Base-by-base conservation (phyloP, 2,329 filamentous ascomycete genomes). In the Penicillium sp. region DNA sequence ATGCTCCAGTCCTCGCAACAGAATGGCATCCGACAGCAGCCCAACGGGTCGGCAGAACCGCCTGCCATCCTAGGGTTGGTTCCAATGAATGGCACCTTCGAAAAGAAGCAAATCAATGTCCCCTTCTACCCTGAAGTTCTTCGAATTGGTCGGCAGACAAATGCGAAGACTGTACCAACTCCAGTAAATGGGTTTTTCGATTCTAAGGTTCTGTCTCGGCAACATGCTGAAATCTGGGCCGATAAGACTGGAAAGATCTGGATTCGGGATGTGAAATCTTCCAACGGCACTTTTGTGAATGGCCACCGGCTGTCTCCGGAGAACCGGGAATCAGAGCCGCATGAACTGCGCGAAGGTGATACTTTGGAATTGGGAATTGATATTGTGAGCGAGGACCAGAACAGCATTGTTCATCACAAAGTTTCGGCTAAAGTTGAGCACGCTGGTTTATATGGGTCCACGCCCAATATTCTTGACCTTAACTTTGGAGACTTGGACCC, bases 271-370 rank as follows among this genome's bases (percentile, higher is more conserved):
- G 90, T 99, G 67, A 99, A 98, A 76, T 98, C 95, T 0, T 99
- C 95, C 42, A 99, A 99, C 72, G 95, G 95, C 57, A 99, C 95
- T 1, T 99, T 99, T 75, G 93, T 99, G 65, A 99, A 99, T 69
- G 92, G 92, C 21, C 86, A 89, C 54, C 87, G 95, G 29, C 76
- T 99, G 58, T 98, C 95, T 2, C 90, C 87, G 53, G 95, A 99
- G 74, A 99, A 97, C 69, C 87, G 93, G 66, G 95, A 99, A 75
- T 98, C 93, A 0, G 95, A 98, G 60, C 93, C 95, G 0, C 91
- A 97, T 71, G 93, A 98, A 71, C 80, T 99, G 33, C 89, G 93
- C 68, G 92, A 93, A 58, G 88, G 91, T 64, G 95, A 99, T 71
- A 91, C 95, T 61, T 80, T 99, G 52, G 95, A 99, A 72, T 83